Evolutionary conservation across 2,329 filamentous ascomycete species (phyloP), one percentile per base, ranked within the genome.

Genomic region (Scopulariopsis brevicaulis): DNA sequence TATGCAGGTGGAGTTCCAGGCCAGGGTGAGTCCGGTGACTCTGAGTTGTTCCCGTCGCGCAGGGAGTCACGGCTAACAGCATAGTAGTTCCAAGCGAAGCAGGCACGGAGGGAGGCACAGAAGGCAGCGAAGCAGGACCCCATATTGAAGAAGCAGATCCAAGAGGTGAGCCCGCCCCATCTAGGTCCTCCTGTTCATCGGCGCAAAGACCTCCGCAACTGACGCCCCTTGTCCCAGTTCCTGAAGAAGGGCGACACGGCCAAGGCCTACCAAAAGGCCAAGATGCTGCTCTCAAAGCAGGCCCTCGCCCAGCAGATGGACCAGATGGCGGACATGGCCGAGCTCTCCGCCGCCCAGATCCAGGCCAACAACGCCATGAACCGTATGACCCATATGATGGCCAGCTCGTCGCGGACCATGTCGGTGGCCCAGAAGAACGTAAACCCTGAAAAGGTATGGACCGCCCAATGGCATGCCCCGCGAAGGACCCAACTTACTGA

Each of bases 321-420:
- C 69, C 79, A 81, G 69, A 81, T 82, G 67, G 81, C 81, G 69
- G 81, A 84, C 70, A 82, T 83, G 80, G 80, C 81, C 28, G 81
- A 84, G 69, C 73, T 83, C 32, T 80, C 75, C 32, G 77, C 78
- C 53, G 77, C 79, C 3, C 81, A 84, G 73, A 83, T 84, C 69
- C 79, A 84, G 71, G 80, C 81, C 66, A 84, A 84, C 71, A 84
- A 83, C 63, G 73, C 79, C 59, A 83, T 84, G 80, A 84, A 84
- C 71, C 78, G 80, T 63, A 84, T 84, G 81, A 83, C 81, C 59
- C 70, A 78, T 65, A 83, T 83, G 80, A 83, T 84, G 80, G 77
- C 76, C 25, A 78, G 80, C 69, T 82, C 79, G 4, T 81, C 78
- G 40, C 73, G 75, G 54, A 82, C 79, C 11, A 83, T 84, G 81